Evolutionary conservation across 164 flowering plant species (phyloP), one percentile per base, ranked within the genome.

Genomic region (Nymphaea thermarum): DNA sequence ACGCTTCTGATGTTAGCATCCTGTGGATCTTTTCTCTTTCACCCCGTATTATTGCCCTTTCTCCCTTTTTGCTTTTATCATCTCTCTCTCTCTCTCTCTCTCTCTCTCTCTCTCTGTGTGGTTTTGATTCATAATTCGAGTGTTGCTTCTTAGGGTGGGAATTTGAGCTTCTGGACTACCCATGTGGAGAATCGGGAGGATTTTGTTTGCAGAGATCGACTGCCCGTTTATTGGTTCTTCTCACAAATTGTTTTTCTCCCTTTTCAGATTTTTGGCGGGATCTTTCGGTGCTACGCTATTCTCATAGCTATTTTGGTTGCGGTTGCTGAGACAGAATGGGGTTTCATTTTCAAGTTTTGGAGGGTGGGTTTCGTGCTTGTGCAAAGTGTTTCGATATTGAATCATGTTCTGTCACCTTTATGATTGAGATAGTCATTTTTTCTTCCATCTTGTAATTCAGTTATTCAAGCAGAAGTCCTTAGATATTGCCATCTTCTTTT

Each of bases 281-380:
- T 95, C 60, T 95, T 95, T 69, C 83, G 99, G 60, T 95, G 96
- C 71, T 92, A 92, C 60, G 98, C 97, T 11, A 94, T 90, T 67
- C 74, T 63, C 60, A 75, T 95, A 53, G 92, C 96, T 6, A 6
- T 77, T 2, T 74, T 95, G 68, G 94, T 87, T 78, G 90, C 81
- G 43, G 77, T 89, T 51, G 88, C 87, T 1, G 99, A 92, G 87
- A 95, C 99, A 2, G 99, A 95, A 74, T 95, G 98, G 99, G 77
- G 70, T 43, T 82, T 86, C 69, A 71, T 95, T 16, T 43, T 85
- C 77, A 87, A 80, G 79, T 90, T 86, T 76, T 90, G 84, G 84
- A 84, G 80, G 89, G 99, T 94, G 68, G 63, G 73, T 65, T 77
- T 51, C n/a, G 36, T 25, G 36, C 36, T 25, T 25, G 36, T 25